Base-by-base conservation (phyloP, 192 early-diverging fungal species). In the Linnemannia exigua region DNA sequence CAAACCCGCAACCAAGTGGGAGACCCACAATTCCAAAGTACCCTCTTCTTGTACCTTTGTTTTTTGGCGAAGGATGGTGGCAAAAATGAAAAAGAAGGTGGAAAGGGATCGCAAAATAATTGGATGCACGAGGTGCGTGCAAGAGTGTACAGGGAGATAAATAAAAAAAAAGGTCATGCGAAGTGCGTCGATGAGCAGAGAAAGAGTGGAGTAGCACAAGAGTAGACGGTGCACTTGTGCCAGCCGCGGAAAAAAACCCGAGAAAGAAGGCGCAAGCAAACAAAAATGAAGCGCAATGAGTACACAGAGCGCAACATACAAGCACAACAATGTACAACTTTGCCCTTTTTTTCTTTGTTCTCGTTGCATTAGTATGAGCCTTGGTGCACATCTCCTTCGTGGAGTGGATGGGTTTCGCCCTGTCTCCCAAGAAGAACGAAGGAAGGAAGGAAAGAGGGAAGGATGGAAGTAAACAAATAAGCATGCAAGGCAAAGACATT, bases 401-500 rank as follows among this genome's bases (percentile, higher is more conserved):
- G n/a, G n/a, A n/a, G n/a, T n/a, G n/a, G 52, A 54, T 54, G 22
- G 52, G 22, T 54, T n/a, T 54, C 52, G 54, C 28, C 22, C 28
- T n/a, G 28, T 63, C 58, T 63, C 58, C n/a, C 58, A 63, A 63
- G 58, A 31, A 63, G 58, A 63, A 31, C 25, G 15, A 63, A 63
- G 28, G 22, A 7, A 54, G 6, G 25, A 8, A 50, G 25, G 2
- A 6, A 20, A n/a, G n/a, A n/a, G n/a, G n/a, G n/a, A n/a, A n/a
- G n/a, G n/a, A 31, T 31, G 41, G 41, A 44, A 6, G 41, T 44
- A 63, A 63, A 63, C 58, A 63, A 63, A 63, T 14, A 63, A 63
- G 58, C 58, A 63, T 63, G 58, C 58, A 63, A 63, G 58, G 28
- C 58, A 63, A 63, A 63, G 58, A 63, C 58, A 63, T 63, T 9